These are phyloP conservation scores for Blepharisma japonicum DNA, from an alignment of 73 alveolate genomes.

Conservation along the genomic window DNA sequence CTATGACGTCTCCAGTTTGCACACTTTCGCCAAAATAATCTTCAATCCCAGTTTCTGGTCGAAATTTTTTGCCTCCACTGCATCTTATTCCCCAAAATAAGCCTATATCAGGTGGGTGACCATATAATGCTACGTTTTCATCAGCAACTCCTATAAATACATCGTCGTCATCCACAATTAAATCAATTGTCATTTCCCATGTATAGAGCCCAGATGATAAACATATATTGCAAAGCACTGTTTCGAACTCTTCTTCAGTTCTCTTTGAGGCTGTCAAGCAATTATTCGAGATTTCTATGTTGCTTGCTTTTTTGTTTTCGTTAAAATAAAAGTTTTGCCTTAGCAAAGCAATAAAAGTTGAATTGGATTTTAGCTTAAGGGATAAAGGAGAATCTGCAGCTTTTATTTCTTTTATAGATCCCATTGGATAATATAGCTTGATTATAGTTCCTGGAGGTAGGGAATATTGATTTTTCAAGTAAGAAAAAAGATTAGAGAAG, in stretches of 20 bases:
- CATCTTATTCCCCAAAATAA: not conserved
- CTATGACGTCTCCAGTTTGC: not conserved
- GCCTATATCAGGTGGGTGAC: not conserved
- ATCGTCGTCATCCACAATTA: slow-evolving; percentile 44
- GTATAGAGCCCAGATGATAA: slow-evolving; percentile 35
- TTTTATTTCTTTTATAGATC: not conserved
- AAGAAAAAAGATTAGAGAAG: not conserved
- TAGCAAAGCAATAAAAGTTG: not conserved
- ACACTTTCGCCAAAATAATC: slow-evolving; percentile 21
- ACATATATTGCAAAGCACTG: slow-evolving; percentile 40
- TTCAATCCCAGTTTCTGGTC: not conserved
- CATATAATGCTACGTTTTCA: slow-evolving; percentile 2
- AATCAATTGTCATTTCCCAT: slow-evolving; percentile 45
- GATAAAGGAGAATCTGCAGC: not conserved
- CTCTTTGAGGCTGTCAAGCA: slow-evolving; percentile 33
- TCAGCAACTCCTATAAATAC: slow-evolving; percentile 44
- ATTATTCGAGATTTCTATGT: slow-evolving; percentile 33
- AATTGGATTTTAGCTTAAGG: not conserved
- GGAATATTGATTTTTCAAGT: not conserved
- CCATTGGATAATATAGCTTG: slow-evolving; percentile 12
- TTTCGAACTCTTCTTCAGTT: slow-evolving; percentile 35
- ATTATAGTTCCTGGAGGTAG: not conserved
- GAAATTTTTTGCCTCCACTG: not conserved
- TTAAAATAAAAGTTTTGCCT: slow-evolving; percentile 32
- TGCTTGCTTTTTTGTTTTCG: slow-evolving; percentile 33